Percentiles rank a stretch among this genome's conserved stretches.
Evolutionary conservation across 306 rosid genomes (phyloP).

Genomic region (Cyamopsis tetragonoloba): DNA sequence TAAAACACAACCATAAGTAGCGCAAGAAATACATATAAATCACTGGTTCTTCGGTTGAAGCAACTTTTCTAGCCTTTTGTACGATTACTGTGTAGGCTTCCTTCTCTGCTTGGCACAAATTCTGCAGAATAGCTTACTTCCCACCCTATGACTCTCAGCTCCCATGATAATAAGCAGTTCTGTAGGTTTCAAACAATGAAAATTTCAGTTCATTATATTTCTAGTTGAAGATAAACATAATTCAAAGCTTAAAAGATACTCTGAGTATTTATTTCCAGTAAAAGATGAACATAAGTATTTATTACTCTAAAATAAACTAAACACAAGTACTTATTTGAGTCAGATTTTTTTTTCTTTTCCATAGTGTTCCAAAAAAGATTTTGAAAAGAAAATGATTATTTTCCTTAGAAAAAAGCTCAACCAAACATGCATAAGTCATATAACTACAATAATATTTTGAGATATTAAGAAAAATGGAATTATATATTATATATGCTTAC

Average conservation of each 20-base stretch:
- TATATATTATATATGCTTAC: too few relatives aligned
- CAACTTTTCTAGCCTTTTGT: constrained; percentile 57
- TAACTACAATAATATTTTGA: neutral
- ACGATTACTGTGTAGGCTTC: constrained; percentile 63
- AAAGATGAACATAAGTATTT: too few relatives aligned
- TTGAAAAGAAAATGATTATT: neutral
- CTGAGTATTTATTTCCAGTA: too few relatives aligned
- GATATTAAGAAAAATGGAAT: neutral
- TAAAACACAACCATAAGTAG: too few relatives aligned
- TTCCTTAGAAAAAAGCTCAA: neutral
- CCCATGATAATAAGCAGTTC: constrained; percentile 59
- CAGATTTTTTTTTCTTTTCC: neutral
- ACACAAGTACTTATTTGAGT: neutral
- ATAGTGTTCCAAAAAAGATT: neutral
- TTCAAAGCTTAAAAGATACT: too few relatives aligned
- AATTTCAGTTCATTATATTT: neutral
- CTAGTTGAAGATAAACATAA: too few relatives aligned
- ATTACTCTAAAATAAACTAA: too few relatives aligned
- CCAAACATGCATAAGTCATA: neutral
- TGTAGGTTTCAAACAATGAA: constrained; percentile 14
- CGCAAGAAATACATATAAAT: too few relatives aligned
- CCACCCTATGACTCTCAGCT: constrained; percentile 76
- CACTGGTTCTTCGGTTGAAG: constrained; percentile 49
- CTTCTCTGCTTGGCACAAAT: constrained; percentile 62
- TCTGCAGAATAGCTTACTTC: constrained; percentile 79